Evolutionary conservation across 768 basidiomycete species (phyloP), one percentile per base, ranked within the genome.

Genomic region (Cystofilobasidium capitatum): DNA sequence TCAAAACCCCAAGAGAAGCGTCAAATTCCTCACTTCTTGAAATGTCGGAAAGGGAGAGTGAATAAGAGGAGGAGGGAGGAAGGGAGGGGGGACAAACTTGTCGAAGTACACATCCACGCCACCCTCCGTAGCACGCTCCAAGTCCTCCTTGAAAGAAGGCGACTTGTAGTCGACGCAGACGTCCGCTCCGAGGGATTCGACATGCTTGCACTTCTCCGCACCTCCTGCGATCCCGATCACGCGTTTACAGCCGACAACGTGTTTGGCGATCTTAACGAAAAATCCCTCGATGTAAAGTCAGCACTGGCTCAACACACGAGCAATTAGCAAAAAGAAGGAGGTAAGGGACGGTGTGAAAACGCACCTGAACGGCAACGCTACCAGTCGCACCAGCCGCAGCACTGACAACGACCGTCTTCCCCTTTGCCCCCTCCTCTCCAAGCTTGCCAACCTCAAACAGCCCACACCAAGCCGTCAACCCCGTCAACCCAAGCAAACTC

Each of bases 261-360:
- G 94, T 73, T 92, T 88, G 0, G 91, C 90, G 88, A 59, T 62
- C 58, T 66, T 47, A 37, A 61, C 36, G 80, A 97, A 98, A 82
- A 97, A 98, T n/a, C n/a, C n/a, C n/a, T n/a, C n/a, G n/a, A n/a
- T n/a, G n/a, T 75, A 91, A 96, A 1, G 92, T 97, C 70, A 96
- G 76, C 12, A 97, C 82, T 0, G 88, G 88, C 70, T 93, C 85
- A n/a, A n/a, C n/a, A n/a, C n/a, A n/a, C n/a, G n/a, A n/a, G n/a
- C n/a, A n/a, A n/a, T n/a, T n/a, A n/a, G n/a, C n/a, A n/a, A n/a
- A n/a, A n/a, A n/a, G n/a, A n/a, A n/a, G n/a, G n/a, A n/a, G n/a
- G 40, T 20, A 42, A 42, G 40, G 22, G 47, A 49, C n/a, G n/a
- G n/a, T n/a, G n/a, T n/a, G n/a, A n/a, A n/a, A n/a, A n/a, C 47